phyloP scores from a whole-genome alignment of 805 yeast species.

The Candida caryicola region DNA sequence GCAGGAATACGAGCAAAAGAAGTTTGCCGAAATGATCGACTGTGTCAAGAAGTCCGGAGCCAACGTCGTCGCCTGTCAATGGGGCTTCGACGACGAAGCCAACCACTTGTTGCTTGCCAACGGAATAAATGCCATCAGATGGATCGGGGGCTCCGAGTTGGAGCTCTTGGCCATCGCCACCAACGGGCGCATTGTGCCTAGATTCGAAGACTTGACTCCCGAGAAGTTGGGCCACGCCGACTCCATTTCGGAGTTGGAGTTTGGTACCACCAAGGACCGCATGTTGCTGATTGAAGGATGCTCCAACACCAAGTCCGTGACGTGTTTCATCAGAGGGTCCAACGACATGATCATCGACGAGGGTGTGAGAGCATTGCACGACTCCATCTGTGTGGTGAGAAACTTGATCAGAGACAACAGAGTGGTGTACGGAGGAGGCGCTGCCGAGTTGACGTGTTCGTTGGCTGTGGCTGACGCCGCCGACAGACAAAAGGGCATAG shows the following conservation, averaged over 20 bases:
- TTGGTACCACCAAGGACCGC: slow-evolving; percentile 94
- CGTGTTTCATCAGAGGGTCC: slow-evolving; percentile 91
- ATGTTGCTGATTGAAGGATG: slow-evolving; percentile 94
- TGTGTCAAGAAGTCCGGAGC: slow-evolving; percentile 88
- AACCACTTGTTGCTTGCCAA: slow-evolving; percentile 87
- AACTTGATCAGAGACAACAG: slow-evolving; percentile 88
- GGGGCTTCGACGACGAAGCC: slow-evolving; percentile 99
- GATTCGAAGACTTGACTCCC: slow-evolving; percentile 85
- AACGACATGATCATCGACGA: slow-evolving; percentile 98
- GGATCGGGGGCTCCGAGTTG: slow-evolving; percentile 98
- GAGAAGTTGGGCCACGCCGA: slow-evolving; percentile 90
- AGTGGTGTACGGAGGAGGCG: slow-evolving; percentile 99
- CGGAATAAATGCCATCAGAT: slow-evolving; percentile 91
- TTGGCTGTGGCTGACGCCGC: slow-evolving; percentile 89
- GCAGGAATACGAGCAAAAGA: slow-evolving; percentile 89
- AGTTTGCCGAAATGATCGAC: slow-evolving; percentile 87
- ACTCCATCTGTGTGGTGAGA: slow-evolving; percentile 95
- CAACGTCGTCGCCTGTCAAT: slow-evolving; percentile 94
- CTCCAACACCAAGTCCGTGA: slow-evolving; percentile 82
- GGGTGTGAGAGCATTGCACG: slow-evolving; percentile 94
- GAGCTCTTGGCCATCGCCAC: slow-evolving; percentile 97
- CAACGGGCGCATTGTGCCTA: slow-evolving; percentile 92
- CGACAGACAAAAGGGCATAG: slow-evolving; percentile 89
- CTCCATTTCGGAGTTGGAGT: slow-evolving; percentile 77
- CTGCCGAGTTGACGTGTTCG: slow-evolving; percentile 93